Percentiles rank a stretch among this genome's conserved stretches.
Conservation (phyloP, 495 filamentous ascomycete genomes). For the Xanthoparmelia taractica region DNA sequence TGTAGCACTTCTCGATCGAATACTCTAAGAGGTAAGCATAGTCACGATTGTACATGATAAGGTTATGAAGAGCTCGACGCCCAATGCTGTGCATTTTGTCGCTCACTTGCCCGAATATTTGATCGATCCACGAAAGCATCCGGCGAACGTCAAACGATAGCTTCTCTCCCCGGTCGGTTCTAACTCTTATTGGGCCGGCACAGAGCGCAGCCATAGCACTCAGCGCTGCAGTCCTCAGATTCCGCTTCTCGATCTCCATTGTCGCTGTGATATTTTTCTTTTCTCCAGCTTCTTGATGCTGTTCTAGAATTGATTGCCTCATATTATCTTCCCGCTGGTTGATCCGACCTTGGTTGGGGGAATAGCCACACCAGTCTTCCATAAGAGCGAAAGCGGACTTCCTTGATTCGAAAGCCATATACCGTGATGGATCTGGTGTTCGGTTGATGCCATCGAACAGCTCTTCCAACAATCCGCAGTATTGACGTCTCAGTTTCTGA, state of each 20-base stretch:
- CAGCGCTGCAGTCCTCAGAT: slow-evolving; percentile 79
- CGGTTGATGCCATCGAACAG: slow-evolving; percentile 87
- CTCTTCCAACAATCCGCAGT: slow-evolving; percentile 87
- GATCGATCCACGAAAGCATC: slow-evolving; percentile 90
- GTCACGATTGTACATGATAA: slow-evolving; percentile 83
- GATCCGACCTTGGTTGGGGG: slow-evolving; percentile 79
- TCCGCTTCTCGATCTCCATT: slow-evolving; percentile 93
- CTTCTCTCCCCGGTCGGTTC: slow-evolving; percentile 70
- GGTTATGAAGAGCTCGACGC: slow-evolving; percentile 77
- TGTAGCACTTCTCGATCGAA: slow-evolving; percentile 82
- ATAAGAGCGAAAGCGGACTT: slow-evolving; percentile 92
- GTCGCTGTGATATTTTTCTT: slow-evolving; percentile 70
- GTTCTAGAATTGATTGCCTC: slow-evolving; percentile 74
- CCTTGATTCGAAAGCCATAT: slow-evolving; percentile 92
- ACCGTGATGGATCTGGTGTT: slow-evolving; percentile 74
- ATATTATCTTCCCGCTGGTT: slow-evolving; percentile 68
- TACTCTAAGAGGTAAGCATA: slow-evolving; percentile 75
- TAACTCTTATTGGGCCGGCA: slow-evolving; percentile 81
- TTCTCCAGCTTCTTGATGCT: slow-evolving; percentile 57
- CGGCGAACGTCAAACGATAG: slow-evolving; percentile 86
- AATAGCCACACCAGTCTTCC: slow-evolving; percentile 99
- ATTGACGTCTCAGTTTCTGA: slow-evolving; percentile 84
- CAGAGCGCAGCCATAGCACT: slow-evolving; percentile 95
- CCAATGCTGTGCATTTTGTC: slow-evolving; percentile 92
- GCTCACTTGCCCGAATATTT: slow-evolving; percentile 82